Base-by-base conservation (phyloP, 2,329 filamentous ascomycete species). In the Xylaria polymorpha region DNA sequence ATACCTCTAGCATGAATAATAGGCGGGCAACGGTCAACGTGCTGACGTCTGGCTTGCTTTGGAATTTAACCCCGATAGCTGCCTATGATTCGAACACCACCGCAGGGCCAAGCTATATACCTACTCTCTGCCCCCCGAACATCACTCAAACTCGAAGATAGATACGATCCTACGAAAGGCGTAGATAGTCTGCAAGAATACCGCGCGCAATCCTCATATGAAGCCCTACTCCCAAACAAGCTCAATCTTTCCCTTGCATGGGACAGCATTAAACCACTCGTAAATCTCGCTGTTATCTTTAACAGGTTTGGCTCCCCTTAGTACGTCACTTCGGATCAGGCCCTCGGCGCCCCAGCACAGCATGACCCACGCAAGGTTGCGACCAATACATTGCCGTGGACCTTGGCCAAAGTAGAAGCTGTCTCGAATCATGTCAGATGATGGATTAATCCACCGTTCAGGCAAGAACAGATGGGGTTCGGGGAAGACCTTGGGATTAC, bases 401-500 rank as follows among this genome's bases (percentile, higher is more conserved):
- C 56, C 56, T 46, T 59, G 56, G 14, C 56, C 56, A 25, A 59
- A 59, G 41, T 44, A 44, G 25, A 46, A 43, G 56, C 56, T 59
- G 25, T 59, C 56, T 10, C 56, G 37, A 3, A 59, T 8, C 56
- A 59, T 59, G 10, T 22, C 56, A n/a, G 20, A 25, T 25, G 56
- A 59, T 25, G 56, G 56, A 12, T 55, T 18, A 15, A 64, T 20
- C 61, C 61, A 64, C 37, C 61, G 51, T 43, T 64, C 61, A 12
- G 61, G 61, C 12, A 58, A 8, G 50, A 56, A 64, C 15, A n/a
- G 18, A 29, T 29, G 25, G 25, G 25, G 25, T 29, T n/a, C 20
- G 59, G 61, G 50, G 50, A 63, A 63, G 39, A 63, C 32, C 12
- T 63, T 50, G 15, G 48, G 41, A 25, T 63, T 63, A 25, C 56